Evolutionary conservation across 75 land plant species (phyloP).

Genomic region (Sequoiadendron giganteum): DNA sequence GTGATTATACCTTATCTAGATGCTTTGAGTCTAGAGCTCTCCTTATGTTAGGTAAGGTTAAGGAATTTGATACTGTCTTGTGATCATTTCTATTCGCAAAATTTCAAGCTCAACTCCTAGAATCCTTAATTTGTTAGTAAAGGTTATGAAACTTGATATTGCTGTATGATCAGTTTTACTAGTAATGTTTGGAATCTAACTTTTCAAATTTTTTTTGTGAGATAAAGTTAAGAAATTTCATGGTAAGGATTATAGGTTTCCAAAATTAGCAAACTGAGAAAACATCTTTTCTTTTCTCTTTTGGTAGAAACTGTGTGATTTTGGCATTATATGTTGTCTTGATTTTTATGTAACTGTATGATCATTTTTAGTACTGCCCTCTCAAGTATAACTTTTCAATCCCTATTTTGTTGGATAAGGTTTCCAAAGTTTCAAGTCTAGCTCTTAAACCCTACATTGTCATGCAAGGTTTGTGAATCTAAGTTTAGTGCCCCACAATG

Average conservation of each 20-base stretch:
- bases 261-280: too few species aligned
- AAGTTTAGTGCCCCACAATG: neutral
- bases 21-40: neutral
- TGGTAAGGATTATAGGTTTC: neutral
- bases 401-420: neutral
- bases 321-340: too few species aligned
- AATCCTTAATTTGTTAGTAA: neutral
- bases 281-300: neutral
- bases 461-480: conserved; percentile 38
- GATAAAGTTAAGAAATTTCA: too few species aligned
- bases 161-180: neutral
- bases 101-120: neutral
- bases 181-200: neutral
- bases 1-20: neutral
- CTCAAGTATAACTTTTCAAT: too few species aligned
- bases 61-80: conserved; percentile 37
- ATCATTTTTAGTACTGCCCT: too few species aligned
- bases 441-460: neutral
- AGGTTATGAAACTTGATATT: neutral
- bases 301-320: too few species aligned
- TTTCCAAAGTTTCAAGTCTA: neutral
- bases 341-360: too few species aligned
- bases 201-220: too few species aligned
- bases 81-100: neutral
- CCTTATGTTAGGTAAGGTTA: conserved; percentile 39